Percentiles rank a stretch among this genome's conserved stretches.
phyloP scores from a whole-genome alignment of 805 yeast species.

The Cyberlindnera nakhonratchasimensis region DNA sequence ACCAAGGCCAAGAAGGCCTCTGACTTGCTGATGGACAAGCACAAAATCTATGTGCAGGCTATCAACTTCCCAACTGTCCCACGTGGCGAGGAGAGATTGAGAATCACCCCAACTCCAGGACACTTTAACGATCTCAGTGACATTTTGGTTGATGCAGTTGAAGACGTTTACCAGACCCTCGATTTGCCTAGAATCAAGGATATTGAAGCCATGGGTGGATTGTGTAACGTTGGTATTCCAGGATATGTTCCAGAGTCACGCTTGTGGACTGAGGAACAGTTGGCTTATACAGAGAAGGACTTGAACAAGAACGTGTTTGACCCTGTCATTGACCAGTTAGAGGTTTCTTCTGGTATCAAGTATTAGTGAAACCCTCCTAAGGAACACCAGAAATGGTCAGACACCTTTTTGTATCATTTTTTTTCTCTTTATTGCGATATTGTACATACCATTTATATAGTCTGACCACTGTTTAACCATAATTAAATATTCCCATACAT shows the following conservation, averaged over 20 bases:
- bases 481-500: too few relatives aligned
- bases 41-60: conserved; percentile 93
- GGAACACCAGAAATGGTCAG: too few relatives aligned
- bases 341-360: conserved; percentile 63
- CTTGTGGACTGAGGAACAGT: conserved; percentile 85
- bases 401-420: neutral
- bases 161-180: conserved; percentile 73
- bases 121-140: conserved; percentile 77
- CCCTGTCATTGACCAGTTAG: conserved; percentile 60
- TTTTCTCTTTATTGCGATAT: neutral
- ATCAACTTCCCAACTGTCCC: conserved; percentile 98
- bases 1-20: conserved; percentile 88
- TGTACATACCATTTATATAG: neutral
- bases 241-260: conserved; percentile 49
- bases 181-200: conserved; percentile 69
- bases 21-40: conserved; percentile 78
- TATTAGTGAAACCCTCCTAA: neutral
- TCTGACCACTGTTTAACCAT: neutral
- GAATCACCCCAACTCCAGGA: conserved; percentile 99
- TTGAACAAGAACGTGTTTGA: conserved; percentile 64
- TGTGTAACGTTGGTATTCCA: conserved; percentile 79
- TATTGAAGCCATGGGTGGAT: conserved; percentile 83
- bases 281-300: conserved; percentile 57
- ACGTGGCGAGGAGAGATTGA: conserved; percentile 89
- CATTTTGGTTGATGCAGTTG: conserved; percentile 72